These are phyloP conservation scores for Talaromyces sp. DNA, from an alignment of 2,329 filamentous ascomycete species.

Conservation along the genomic window DNA sequence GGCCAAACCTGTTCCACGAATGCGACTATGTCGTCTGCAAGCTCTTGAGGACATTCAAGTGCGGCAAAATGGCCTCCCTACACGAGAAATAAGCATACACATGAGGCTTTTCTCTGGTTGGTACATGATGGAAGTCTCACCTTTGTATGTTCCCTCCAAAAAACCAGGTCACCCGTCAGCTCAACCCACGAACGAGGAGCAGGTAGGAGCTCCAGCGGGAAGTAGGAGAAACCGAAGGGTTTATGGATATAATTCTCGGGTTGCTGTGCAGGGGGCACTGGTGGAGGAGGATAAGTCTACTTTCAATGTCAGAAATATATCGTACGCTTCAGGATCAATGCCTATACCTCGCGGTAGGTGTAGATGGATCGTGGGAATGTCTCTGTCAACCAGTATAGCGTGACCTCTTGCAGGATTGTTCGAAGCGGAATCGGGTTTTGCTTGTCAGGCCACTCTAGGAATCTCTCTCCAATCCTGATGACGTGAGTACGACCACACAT, in stretches of 20 bases:
- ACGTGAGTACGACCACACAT: neutral
- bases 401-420: conserved; percentile 35
- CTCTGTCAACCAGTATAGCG: conserved; percentile 42
- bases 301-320: neutral
- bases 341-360: conserved; percentile 33
- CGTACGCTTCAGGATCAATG: neutral
- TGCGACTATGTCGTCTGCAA: conserved; percentile 46
- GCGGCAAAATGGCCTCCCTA: conserved; percentile 57
- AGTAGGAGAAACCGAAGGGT: conserved; percentile 50
- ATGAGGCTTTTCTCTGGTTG: neutral
- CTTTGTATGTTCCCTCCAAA: conserved; percentile 36
- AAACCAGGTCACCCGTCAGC: conserved; percentile 41
- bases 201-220: conserved; percentile 44
- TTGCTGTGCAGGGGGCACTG: conserved; percentile 23
- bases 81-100: neutral
- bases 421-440: conserved; percentile 28
- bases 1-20: conserved; percentile 36
- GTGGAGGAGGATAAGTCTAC: conserved; percentile 23
- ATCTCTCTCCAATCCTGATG: conserved; percentile 42
- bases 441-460: conserved; percentile 38
- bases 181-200: conserved; percentile 41
- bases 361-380: conserved; percentile 38
- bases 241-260: conserved; percentile 41
- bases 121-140: conserved; percentile 23
- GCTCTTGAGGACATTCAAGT: conserved; percentile 42